Evolutionary conservation across 148 eudicot species (phyloP).

Genomic region (Bassia scoparia): DNA sequence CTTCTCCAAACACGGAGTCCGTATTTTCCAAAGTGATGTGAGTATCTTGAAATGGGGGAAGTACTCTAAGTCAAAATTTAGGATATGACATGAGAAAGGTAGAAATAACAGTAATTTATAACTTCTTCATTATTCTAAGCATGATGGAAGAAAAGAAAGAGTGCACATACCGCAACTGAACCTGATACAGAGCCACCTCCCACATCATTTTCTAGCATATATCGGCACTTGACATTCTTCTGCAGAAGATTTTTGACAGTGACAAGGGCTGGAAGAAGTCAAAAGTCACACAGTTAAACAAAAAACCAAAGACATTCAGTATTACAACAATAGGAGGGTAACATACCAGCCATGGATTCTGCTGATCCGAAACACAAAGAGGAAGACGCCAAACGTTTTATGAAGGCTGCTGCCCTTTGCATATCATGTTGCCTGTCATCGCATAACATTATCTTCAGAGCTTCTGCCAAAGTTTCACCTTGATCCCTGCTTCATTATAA

Average conservation of each 20-base stretch:
- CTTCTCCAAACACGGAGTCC: too few species aligned
- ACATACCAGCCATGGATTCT: constrained; percentile 90
- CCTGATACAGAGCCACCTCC: constrained; percentile 99
- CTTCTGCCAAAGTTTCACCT: constrained; percentile 86
- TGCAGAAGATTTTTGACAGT: constrained; percentile 80
- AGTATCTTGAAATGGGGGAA: too few species aligned
- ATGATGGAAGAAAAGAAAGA: background rate
- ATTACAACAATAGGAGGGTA: background rate
- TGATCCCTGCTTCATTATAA: constrained; percentile 53
- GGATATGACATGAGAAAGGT: background rate
- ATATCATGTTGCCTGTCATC: constrained; percentile 98
- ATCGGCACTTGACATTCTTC: constrained; percentile 82
- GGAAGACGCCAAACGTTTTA: constrained; percentile 79
- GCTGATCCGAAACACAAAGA: constrained; percentile 77
- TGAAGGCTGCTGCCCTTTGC: constrained; percentile 97
- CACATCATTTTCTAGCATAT: constrained; percentile 85
- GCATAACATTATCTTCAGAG: constrained; percentile 88
- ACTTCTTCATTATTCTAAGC: too few species aligned
- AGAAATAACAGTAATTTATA: background rate
- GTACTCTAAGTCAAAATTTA: too few species aligned
- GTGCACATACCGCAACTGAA: constrained; percentile 57
- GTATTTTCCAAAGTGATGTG: too few species aligned
- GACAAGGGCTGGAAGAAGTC: constrained; percentile 74
- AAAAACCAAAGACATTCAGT: constrained; percentile 1
- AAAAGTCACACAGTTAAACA: background rate